Base-by-base conservation (phyloP, 31 red algal genomes). In the Endocladia muricata region DNA sequence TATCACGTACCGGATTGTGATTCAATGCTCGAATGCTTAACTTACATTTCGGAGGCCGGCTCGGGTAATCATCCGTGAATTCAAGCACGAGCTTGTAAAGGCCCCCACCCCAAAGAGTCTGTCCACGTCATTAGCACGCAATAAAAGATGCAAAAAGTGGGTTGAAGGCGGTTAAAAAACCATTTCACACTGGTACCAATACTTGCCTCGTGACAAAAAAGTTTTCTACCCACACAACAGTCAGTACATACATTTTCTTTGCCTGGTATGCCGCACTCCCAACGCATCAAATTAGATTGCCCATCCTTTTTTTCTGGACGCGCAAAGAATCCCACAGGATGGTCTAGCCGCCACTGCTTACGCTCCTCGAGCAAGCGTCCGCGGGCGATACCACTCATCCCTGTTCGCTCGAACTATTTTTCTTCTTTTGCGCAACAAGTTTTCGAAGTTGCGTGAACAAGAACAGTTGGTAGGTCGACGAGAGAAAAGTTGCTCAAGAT, bases 211-310 rank as follows among this genome's bases (percentile, higher is more conserved):
- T n/a, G n/a, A n/a, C n/a, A n/a, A n/a, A n/a, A n/a, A n/a, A n/a
- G n/a, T n/a, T n/a, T n/a, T n/a, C n/a, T n/a, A n/a, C n/a, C n/a
- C n/a, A n/a, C n/a, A n/a, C n/a, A n/a, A n/a, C n/a, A n/a, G n/a
- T n/a, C n/a, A n/a, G n/a, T n/a, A n/a, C 91, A 57, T 89, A 94
- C 92, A 67, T 91, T 88, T 51, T 85, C 79, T 63, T 91, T 89
- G n/a, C 96, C 96, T 35, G 96, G 96, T 63, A 98, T 98, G 37
- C 87, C 91, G 73, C 96, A 98, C 70, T 88, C 71, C 96, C 96
- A 98, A n/a, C 71, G 55, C 60, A 98, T 88, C 55, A 94, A 64
- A 69, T 98, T 98, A 29, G 78, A 59, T 62, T 91, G 74, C n/a
- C 96, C 96, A 71, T 85, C 60, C 33, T 79, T 85, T 41, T 85